A percentile compares a stretch with the other conserved stretches of the same genome.
Conservation (phyloP, 2,329 filamentous ascomycete species). For the Fusarium haematococcum region DNA sequence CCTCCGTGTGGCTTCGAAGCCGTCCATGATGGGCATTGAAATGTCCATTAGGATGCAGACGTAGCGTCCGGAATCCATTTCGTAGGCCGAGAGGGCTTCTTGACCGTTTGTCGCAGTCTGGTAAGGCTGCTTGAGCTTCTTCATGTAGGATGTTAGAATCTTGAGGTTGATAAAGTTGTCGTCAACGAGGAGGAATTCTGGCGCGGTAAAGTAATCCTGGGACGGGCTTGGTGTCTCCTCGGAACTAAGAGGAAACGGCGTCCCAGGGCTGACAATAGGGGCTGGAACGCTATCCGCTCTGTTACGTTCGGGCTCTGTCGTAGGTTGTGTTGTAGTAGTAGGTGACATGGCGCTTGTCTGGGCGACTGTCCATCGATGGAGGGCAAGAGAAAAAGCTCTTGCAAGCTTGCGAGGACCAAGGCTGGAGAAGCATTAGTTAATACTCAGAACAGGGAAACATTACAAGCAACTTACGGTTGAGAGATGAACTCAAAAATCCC, state of each 20-base stretch:
- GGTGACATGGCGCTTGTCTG: conserved; percentile 2
- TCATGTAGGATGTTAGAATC: conserved; percentile 50
- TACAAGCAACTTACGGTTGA: conserved; percentile 55
- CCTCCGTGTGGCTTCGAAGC: conserved; percentile 61
- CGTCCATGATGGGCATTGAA: conserved; percentile 69
- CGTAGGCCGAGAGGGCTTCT: conserved; percentile 49
- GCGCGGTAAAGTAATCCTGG: conserved; percentile 1
- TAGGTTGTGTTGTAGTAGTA: not conserved
- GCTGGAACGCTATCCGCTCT: not conserved
- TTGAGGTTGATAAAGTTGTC: conserved; percentile 56
- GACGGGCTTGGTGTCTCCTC: conserved; percentile 18
- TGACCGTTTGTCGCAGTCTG: conserved; percentile 50
- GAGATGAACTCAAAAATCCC: conserved; percentile 53
- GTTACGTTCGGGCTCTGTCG: not conserved
- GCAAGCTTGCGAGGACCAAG: conserved; percentile 54
- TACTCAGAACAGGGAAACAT: too few species aligned
- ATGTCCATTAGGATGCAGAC: conserved; percentile 60
- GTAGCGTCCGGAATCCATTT: conserved; percentile 36
- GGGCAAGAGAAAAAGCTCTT: conserved; percentile 45
- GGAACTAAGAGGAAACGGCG: conserved; percentile 16
- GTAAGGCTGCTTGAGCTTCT: conserved; percentile 47
- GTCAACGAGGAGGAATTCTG: conserved; percentile 53
- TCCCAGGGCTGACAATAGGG: not conserved
- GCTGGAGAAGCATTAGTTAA: too few species aligned
- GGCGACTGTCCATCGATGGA: conserved; percentile 43